These are phyloP conservation scores for Schizopora paradoxa DNA, from an alignment of 1,284 basidiomycete species.

Conservation along the genomic window DNA sequence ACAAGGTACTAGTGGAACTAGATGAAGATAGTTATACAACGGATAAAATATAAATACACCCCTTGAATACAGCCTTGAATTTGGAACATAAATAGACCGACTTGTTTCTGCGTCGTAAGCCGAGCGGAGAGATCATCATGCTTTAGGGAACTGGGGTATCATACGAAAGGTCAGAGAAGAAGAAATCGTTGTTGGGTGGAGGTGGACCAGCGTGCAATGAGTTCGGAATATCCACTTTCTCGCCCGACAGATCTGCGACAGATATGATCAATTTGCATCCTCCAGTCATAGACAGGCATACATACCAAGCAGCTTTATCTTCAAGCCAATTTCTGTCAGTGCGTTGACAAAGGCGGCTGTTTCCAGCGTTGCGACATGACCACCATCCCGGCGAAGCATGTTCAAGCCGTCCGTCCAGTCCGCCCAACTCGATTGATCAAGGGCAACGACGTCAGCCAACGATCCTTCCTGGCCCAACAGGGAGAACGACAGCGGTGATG, in stretches of 20 bases:
- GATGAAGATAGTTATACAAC: too few relatives aligned
- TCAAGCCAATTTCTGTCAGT: constrained; percentile 89
- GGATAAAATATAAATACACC: too few relatives aligned
- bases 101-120: too few relatives aligned
- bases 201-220: constrained; percentile 66
- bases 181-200: constrained; percentile 79
- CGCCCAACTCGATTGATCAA: constrained; percentile 80
- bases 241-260: constrained; percentile 75
- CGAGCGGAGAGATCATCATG: too few relatives aligned
- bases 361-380: constrained; percentile 79
- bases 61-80: too few relatives aligned
- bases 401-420: constrained; percentile 97
- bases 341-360: constrained; percentile 81
- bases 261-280: constrained; percentile 8
- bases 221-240: constrained; percentile 87
- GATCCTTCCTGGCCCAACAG: constrained; percentile 70
- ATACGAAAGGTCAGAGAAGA: constrained; percentile 67
- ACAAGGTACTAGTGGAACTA: too few relatives aligned
- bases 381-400: constrained; percentile 75
- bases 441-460: constrained; percentile 82
- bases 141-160: constrained; percentile 6
- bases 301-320: constrained; percentile 86
- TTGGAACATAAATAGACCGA: too few relatives aligned
- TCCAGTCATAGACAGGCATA: constrained; percentile 16
- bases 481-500: constrained; percentile 78